These are phyloP conservation scores for Elongisporangium undulatum DNA, from an alignment of 352 stramenopile species.

Conservation along the genomic window DNA sequence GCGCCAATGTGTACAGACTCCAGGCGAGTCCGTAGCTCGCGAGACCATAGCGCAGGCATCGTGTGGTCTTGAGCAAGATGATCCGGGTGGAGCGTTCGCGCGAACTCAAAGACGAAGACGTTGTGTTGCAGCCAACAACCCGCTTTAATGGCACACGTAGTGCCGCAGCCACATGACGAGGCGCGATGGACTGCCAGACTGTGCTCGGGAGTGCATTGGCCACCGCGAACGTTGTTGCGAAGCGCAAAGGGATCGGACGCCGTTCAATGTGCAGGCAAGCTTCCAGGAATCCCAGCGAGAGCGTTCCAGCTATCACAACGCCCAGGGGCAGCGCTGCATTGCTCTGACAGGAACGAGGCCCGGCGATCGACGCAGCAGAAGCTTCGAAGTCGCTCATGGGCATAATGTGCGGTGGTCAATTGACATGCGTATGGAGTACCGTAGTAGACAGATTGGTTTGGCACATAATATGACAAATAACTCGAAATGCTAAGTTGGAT, in stretches of 20 bases:
- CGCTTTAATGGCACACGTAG: slow-evolving; percentile 17
- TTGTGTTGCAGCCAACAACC: slow-evolving; percentile 15
- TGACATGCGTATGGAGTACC: background rate
- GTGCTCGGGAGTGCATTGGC: slow-evolving; percentile 56
- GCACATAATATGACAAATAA: too few species aligned
- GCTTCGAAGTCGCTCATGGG: background rate
- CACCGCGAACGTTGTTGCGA: slow-evolving; percentile 52
- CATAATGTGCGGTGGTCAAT: background rate
- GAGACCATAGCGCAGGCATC: slow-evolving; percentile 33
- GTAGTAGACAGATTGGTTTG: background rate
- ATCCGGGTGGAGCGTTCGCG: slow-evolving; percentile 25
- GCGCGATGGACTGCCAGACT: slow-evolving; percentile 50
- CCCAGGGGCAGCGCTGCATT: slow-evolving; percentile 12
- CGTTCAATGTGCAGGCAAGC: slow-evolving; percentile 50
- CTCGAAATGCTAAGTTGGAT: too few species aligned
- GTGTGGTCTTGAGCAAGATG: slow-evolving; percentile 41
- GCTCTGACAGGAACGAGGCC: background rate
- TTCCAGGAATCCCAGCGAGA: slow-evolving; percentile 58
- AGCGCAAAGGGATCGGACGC: slow-evolving; percentile 61
- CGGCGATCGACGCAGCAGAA: background rate
- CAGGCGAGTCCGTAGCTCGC: slow-evolving; percentile 67
- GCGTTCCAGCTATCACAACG: slow-evolving; percentile 18
- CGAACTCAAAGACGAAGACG: slow-evolving; percentile 4
- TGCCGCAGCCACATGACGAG: slow-evolving; percentile 37
- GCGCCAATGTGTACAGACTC: slow-evolving; percentile 32